Base-by-base conservation (phyloP, 2,329 filamentous ascomycete species). In the Mariannaea elegans region DNA sequence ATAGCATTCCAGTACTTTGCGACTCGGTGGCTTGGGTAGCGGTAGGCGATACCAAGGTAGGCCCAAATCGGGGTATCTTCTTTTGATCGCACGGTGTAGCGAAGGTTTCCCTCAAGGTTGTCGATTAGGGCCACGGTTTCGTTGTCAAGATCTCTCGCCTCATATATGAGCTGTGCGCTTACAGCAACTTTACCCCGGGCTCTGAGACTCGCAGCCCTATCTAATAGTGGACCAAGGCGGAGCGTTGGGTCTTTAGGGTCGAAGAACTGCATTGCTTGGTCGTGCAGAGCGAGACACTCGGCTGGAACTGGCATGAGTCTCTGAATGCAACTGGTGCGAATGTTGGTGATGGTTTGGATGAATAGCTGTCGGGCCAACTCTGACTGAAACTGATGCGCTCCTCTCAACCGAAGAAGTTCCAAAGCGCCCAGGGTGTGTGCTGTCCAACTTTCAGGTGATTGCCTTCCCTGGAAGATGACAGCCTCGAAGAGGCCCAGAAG, bases 401-500 rank as follows among this genome's bases (percentile, higher is more conserved):
- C 70, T 29, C 70, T 65, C 7, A 72, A 53, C 19, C 65, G 56
- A 4, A 72, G 54, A 3, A 72, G 67, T 18, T 71, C 56, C 50
- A 71, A 56, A 38, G 70, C 58, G 7, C 69, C 70, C 8, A 65
- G 38, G 3, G 64, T 67, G 18, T 72, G 70, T 8, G 65, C 63
- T 4, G 67, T 69, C 69, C 69, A 72, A 44, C 61, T 69, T 5
- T 68, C 64, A 2, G 68, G 64, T 8, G 67, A 65, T 24, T 62
- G 58, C 16, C 60, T 58, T 1, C 63, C 68, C 12, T 52, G 56
- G 29, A 71, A 71, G 4, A 70, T 61, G 27, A 69, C 63, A 18
- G 68, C 69, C 32, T 72, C 70, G 27, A 71, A 72, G 8, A 71
- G 58, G 7, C 65, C 70, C n/a, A 72, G 54, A 4, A 71, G 57